These are phyloP conservation scores for Ramalina peruviana DNA, from an alignment of 495 filamentous ascomycete species.

Conservation along the genomic window DNA sequence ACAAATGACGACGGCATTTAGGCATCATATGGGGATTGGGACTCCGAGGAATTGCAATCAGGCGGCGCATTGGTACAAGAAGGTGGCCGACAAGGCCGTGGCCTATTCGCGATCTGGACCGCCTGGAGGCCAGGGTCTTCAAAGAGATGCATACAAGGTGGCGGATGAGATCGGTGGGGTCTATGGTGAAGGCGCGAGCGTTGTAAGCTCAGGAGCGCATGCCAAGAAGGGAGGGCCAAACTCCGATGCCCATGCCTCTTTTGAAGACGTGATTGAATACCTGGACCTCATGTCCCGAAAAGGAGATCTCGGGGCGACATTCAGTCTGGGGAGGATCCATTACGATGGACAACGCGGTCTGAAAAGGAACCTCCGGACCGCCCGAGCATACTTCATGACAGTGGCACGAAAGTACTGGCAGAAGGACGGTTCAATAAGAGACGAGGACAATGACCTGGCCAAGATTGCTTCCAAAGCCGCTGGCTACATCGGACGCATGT, in stretches of 20 bases:
- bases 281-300: slow-evolving; percentile 88
- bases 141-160: slow-evolving; percentile 54
- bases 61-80: slow-evolving; percentile 78
- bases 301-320: slow-evolving; percentile 83
- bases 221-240: slow-evolving; percentile 54
- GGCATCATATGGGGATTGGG: slow-evolving; percentile 75
- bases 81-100: slow-evolving; percentile 87
- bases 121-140: slow-evolving; percentile 70
- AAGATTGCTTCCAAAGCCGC: slow-evolving; percentile 81
- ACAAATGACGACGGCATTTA: slow-evolving; percentile 87
- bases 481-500: slow-evolving; percentile 86
- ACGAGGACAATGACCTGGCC: slow-evolving; percentile 45
- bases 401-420: slow-evolving; percentile 83
- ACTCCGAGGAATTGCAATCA: slow-evolving; percentile 74
- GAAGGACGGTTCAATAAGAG: slow-evolving; percentile 49
- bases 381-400: slow-evolving; percentile 69
- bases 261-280: slow-evolving; percentile 92
- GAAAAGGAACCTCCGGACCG: slow-evolving; percentile 54
- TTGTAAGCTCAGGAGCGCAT: slow-evolving; percentile 79
- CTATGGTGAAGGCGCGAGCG: slow-evolving; percentile 88
- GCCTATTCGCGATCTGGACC: slow-evolving; percentile 74
- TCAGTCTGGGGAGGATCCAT: slow-evolving; percentile 72
- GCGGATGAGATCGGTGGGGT: slow-evolving; percentile 86
- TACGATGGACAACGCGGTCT: slow-evolving; percentile 77
- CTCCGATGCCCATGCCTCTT: slow-evolving; percentile 61